Evolutionary conservation across 1,139 yeast genomes (phyloP).

Genomic region (Hemisphaericaspora xylofermentans): DNA sequence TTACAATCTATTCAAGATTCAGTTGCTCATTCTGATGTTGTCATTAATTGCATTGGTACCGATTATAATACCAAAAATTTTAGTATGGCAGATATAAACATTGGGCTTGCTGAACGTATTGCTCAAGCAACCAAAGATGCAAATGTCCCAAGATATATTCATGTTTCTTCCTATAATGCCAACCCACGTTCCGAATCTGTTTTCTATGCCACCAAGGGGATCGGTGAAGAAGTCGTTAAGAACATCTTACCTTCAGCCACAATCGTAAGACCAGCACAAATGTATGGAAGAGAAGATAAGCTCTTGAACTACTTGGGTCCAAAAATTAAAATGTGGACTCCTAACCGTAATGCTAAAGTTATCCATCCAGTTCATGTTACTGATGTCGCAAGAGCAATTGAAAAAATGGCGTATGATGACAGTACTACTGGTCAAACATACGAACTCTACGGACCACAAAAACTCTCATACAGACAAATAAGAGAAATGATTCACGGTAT

Average conservation of each 20-base stretch:
- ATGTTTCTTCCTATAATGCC: conserved; percentile 81
- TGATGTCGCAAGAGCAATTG: conserved; percentile 80
- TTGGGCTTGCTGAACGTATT: conserved; percentile 75
- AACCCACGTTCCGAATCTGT: conserved; percentile 65
- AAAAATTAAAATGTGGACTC: conserved; percentile 57
- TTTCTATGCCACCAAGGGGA: conserved; percentile 77
- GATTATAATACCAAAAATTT: conserved; percentile 80
- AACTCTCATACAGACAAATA: conserved; percentile 61
- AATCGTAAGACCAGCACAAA: conserved; percentile 82
- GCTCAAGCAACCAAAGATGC: conserved; percentile 72
- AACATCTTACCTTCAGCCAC: conserved; percentile 74
- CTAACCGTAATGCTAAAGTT: conserved; percentile 63
- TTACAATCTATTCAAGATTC: conserved; percentile 73
- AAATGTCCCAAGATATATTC: conserved; percentile 73
- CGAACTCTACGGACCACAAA: conserved; percentile 76
- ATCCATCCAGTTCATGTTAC: conserved; percentile 73
- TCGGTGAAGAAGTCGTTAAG: conserved; percentile 71
- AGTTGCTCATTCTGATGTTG: conserved; percentile 81
- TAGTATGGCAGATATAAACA: conserved; percentile 78
- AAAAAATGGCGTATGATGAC: conserved; percentile 78
- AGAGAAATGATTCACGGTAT: conserved; percentile 69
- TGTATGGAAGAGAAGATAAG: conserved; percentile 76
- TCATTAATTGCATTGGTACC: conserved; percentile 76
- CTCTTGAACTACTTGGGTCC: conserved; percentile 66
- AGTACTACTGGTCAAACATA: conserved; percentile 73